Evolutionary conservation across 495 filamentous ascomycete genomes (phyloP).

Genomic region (Lichina pygmaea): DNA sequence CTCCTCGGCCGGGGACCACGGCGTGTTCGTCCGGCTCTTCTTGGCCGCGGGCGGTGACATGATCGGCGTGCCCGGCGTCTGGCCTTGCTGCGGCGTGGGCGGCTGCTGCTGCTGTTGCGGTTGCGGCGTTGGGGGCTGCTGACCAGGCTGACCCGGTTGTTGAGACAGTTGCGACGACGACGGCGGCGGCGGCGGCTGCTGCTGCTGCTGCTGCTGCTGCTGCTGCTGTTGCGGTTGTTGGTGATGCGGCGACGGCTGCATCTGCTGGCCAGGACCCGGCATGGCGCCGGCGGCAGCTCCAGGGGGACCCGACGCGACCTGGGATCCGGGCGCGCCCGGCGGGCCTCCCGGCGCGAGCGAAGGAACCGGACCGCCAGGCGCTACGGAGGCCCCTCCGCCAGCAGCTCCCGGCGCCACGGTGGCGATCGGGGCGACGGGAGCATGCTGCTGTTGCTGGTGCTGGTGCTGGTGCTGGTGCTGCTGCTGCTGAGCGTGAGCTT

Average conservation of each 20-base stretch:
- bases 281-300: not conserved
- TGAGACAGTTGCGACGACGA: not conserved
- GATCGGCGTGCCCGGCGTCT: not conserved
- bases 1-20: constrained; percentile 90
- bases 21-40: constrained; percentile 88
- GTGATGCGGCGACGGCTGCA: not conserved
- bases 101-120: not conserved
- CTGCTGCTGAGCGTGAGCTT: not conserved
- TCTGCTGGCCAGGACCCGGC: not conserved
- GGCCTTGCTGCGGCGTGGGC: not conserved
- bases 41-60: constrained; percentile 33
- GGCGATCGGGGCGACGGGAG: not conserved
- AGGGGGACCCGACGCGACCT: not conserved
- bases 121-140: not conserved
- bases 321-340: not conserved
- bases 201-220: not conserved
- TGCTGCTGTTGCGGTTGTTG: not conserved
- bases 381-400: not conserved
- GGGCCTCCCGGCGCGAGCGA: not conserved
- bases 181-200: not conserved
- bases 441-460: not conserved
- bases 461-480: not conserved
- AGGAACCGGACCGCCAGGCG: not conserved
- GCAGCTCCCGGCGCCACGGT: not conserved
- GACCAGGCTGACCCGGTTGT: not conserved